phyloP scores from a whole-genome alignment of 257 asterid genomes.

The Rehmannia glutinosa region DNA sequence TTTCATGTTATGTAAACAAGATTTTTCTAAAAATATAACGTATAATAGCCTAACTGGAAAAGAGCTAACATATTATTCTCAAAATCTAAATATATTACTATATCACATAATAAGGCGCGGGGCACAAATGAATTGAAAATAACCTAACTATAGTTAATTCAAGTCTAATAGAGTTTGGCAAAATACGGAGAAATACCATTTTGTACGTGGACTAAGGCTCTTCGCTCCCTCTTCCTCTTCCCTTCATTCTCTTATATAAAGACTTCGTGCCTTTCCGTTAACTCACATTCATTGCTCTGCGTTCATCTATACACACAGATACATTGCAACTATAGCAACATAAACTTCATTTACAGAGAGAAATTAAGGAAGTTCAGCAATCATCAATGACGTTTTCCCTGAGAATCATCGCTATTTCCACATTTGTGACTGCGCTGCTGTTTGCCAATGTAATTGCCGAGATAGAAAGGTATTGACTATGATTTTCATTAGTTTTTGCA shows the following conservation, averaged over 20 bases:
- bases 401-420: constrained; percentile 19
- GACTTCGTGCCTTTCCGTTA: constrained; percentile 19
- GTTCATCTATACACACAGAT: constrained; percentile 1
- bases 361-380: background rate
- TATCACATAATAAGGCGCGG: background rate
- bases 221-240: background rate
- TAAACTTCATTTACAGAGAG: background rate
- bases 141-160: constrained; percentile 3
- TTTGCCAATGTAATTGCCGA: constrained; percentile 25
- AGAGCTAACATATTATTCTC: too few species aligned
- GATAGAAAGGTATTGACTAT: constrained; percentile 34
- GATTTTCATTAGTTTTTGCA: background rate
- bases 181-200: constrained; percentile 8
- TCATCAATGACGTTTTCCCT: constrained; percentile 44
- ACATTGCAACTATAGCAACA: background rate
- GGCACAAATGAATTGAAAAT: background rate
- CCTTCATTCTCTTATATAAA: constrained; percentile 29
- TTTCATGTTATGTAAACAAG: too few species aligned
- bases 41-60: too few species aligned
- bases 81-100: too few species aligned
- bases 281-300: constrained; percentile 19
- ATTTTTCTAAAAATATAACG: too few species aligned
- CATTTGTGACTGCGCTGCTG: constrained; percentile 29
- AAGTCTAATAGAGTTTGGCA: constrained; percentile 28
- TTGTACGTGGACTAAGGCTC: constrained; percentile 20